Conservation (phyloP, 805 yeast genomes). For the Groenewaldozyma tartarivorans region DNA sequence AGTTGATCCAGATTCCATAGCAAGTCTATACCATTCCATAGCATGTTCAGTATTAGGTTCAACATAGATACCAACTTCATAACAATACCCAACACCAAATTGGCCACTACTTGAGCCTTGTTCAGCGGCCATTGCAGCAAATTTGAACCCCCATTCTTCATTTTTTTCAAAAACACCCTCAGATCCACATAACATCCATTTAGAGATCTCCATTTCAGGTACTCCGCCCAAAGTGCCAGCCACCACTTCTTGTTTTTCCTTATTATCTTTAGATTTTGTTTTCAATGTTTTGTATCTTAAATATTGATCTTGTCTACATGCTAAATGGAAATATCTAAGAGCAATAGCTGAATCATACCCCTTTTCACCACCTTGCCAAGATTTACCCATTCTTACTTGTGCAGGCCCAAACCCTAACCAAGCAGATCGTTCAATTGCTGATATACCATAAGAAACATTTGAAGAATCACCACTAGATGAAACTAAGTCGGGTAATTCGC, state of each 20-base stretch:
- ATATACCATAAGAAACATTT: slow-evolving; percentile 15
- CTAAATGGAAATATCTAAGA: slow-evolving; percentile 26
- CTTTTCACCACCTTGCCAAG: slow-evolving; percentile 26
- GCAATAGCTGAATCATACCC: slow-evolving; percentile 26
- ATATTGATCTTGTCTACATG: slow-evolving; percentile 27
- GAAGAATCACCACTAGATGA: neutral
- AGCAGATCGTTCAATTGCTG: slow-evolving; percentile 28
- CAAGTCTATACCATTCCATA: slow-evolving; percentile 38
- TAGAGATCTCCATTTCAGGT: slow-evolving; percentile 32
- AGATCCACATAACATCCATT: slow-evolving; percentile 68
- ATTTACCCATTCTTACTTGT: slow-evolving; percentile 27
- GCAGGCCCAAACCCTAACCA: slow-evolving; percentile 30
- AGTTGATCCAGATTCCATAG: slow-evolving; percentile 41
- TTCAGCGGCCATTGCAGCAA: slow-evolving; percentile 58
- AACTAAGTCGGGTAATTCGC: slow-evolving; percentile 20
- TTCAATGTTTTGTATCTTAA: slow-evolving; percentile 14
- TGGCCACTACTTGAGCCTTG: slow-evolving; percentile 53
- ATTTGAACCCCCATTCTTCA: slow-evolving; percentile 55
- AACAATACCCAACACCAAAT: slow-evolving; percentile 59
- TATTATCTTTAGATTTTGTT: no score
- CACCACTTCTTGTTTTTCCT: slow-evolving; percentile 2
- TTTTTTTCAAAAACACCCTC: slow-evolving; percentile 42
- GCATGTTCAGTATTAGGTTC: slow-evolving; percentile 36
- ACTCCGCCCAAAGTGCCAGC: slow-evolving; percentile 20
- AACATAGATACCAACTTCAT: slow-evolving; percentile 57